Percentiles rank a stretch among this genome's conserved stretches.
phyloP scores from a whole-genome alignment of 2,329 filamentous ascomycete genomes.

The Alternaria panax region DNA sequence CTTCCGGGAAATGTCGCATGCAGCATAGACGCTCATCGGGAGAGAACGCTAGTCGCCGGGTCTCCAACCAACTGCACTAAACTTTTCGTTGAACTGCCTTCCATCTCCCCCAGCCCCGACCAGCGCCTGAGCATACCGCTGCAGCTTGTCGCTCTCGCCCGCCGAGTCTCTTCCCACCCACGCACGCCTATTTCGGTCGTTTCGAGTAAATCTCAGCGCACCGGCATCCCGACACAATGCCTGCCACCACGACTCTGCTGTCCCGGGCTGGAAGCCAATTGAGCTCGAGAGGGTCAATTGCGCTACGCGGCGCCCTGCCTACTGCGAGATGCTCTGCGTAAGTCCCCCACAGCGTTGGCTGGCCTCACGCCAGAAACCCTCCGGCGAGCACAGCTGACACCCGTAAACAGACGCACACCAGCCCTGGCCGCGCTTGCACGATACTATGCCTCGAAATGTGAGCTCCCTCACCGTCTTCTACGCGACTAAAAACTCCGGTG shows the following conservation, averaged over 20 bases:
- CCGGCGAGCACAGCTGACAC: slow-evolving; percentile 35
- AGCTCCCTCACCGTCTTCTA: slow-evolving; percentile 31
- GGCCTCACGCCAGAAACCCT: neutral
- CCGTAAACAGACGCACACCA: slow-evolving; percentile 53
- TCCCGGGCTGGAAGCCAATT: slow-evolving; percentile 56
- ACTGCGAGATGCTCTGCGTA: slow-evolving; percentile 44
- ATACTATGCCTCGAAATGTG: slow-evolving; percentile 75
- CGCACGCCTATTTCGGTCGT: slow-evolving; percentile 1
- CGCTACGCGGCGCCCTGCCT: slow-evolving; percentile 56
- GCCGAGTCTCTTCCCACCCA: neutral
- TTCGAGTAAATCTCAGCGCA: slow-evolving; percentile 34
- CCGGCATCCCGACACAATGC: slow-evolving; percentile 59
- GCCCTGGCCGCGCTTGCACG: slow-evolving; percentile 67
- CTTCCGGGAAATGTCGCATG: slow-evolving; percentile 18
- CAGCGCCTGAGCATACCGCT: slow-evolving; percentile 31
- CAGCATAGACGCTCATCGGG: slow-evolving; percentile 11
- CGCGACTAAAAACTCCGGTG: neutral
- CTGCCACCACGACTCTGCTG: slow-evolving; percentile 57
- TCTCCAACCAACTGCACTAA: slow-evolving; percentile 31
- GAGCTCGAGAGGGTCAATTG: slow-evolving; percentile 49
- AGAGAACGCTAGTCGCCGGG: slow-evolving; percentile 22
- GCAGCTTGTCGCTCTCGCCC: slow-evolving; percentile 5
- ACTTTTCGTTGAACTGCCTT: slow-evolving; percentile 44
- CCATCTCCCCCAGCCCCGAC: slow-evolving; percentile 27
- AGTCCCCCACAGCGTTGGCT: slow-evolving; percentile 43